Conservation (phyloP, 2,329 filamentous ascomycete genomes). For the Fusarium sp. region DNA sequence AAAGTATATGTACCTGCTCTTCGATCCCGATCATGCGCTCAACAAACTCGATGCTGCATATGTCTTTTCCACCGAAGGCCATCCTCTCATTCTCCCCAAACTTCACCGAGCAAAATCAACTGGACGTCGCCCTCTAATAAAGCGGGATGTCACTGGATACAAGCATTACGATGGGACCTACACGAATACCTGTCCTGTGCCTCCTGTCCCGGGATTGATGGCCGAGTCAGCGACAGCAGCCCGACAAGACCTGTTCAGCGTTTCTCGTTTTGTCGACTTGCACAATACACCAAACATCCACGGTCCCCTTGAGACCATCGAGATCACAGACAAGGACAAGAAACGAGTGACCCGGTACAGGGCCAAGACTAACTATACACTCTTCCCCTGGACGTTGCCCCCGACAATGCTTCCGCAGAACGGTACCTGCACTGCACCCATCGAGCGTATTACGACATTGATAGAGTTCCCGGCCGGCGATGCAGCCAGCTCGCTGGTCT, state of each 20-base stretch:
- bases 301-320: constrained; percentile 52
- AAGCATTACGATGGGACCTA: constrained; percentile 58
- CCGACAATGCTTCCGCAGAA: constrained; percentile 78
- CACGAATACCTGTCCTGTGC: constrained; percentile 74
- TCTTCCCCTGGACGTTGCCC: constrained; percentile 95
- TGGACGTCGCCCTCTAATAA: constrained; percentile 11
- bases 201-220: constrained; percentile 70
- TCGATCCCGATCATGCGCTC: constrained; percentile 85
- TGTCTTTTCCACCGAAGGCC: constrained; percentile 96
- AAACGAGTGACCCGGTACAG: constrained; percentile 53
- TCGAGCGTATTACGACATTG: constrained; percentile 75
- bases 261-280: constrained; percentile 84
- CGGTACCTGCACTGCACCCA: constrained; percentile 81
- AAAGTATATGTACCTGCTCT: constrained; percentile 94
- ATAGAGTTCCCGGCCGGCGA: constrained; percentile 71
- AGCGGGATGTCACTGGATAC: constrained; percentile 41
- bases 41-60: constrained; percentile 88
- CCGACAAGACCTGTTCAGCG: constrained; percentile 86
- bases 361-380: constrained; percentile 81
- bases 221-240: constrained; percentile 84
- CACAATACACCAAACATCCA: constrained; percentile 80
- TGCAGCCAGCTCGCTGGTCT: constrained; percentile 47
- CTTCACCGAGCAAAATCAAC: constrained; percentile 34
- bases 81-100: constrained; percentile 85
- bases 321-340: constrained; percentile 59